Base-by-base conservation (phyloP, 2,329 filamentous ascomycete genomes). In the Ascochyta lentis region DNA sequence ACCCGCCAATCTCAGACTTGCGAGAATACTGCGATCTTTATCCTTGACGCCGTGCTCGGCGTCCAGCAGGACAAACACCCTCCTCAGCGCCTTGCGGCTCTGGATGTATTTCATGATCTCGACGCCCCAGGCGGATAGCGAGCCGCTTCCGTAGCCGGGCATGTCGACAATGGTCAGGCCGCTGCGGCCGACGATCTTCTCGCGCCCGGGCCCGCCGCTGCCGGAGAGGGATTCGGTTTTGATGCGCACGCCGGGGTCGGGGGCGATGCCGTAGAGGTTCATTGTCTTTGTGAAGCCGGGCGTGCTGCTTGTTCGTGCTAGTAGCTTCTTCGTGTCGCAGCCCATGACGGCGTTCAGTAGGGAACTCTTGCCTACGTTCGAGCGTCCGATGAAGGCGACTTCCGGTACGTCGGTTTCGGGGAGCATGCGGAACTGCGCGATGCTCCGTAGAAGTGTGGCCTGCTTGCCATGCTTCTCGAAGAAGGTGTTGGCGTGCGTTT, bases 61-160 rank as follows among this genome's bases (percentile, higher is more conserved):
- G 70, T 90, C 86, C 1, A 91, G 76, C 2, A 91, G 79, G 34
- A 91, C 73, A 65, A 89, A 91, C 0, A 83, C 84, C 49, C 86
- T 77, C 9, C 84, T 78, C 39, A 89, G 77, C 76, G 90, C 85
- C 66, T 83, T 86, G 58, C 88, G 79, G 39, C 79, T 78, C 60
- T 80, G 77, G 29, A 91, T 71, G 74, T 89, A 90, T 70, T 89
- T 89, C 77, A 89, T 79, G 56, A 89, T 88, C 71, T 90, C 85
- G 23, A 73, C 68, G 0, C 88, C 88, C 87, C 88, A 90, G 64
- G 85, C 83, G 8, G 78, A 72, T 31, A 82, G 75, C 66, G 84
- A 86, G 1, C 83, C 86, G 53, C 84, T 81, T 4, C 88, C 88
- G 67, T 91, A 91, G 0, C 88, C 88, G 1, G 88, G 89, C 83